Base-by-base conservation (phyloP, 192 early-diverging fungal genomes). In the Chytriomyces confervae region DNA sequence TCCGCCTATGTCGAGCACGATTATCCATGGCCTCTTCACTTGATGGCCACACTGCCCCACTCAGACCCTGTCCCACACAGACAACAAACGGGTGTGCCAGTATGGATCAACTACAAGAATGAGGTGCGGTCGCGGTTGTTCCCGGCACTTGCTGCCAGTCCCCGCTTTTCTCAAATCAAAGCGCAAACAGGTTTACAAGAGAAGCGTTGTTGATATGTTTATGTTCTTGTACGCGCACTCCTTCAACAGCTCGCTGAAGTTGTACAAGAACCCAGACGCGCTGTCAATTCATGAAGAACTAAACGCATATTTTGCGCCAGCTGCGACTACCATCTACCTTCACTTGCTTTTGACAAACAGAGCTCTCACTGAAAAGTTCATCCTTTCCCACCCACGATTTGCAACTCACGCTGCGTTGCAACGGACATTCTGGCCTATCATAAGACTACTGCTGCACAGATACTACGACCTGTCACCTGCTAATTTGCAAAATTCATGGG, bases 221-320 rank as follows among this genome's bases (percentile, higher is more conserved):
- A 84, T 83, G 72, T 87, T 78, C 48, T 73, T 87, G 5, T 87
- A 81, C 66, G 79, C 86, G 8, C 83, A 83, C 46, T 83, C 86
- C n/a, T 82, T 85, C 60, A 80, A 77, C 77, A 75, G 62, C 27
- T 27, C 66, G n/a, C 46, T 87, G 49, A 81, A 82, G 27, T 27
- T 87, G 18, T 87, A 84, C 66, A 48, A 68, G 6, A 66, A 60
- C 8, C 79, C 77, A 46, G 27, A 29, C n/a, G 77, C 86, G 5
- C 78, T 84, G 10, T 63, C 60, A 46, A 70, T 87, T 23, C 86
- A 87, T 66, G 60, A 85, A 61, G 8, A 67, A 23, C 76, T 80
- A 36, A 79, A 78, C 50, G 61, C 44, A 57, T 27, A 20, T 13
- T 69, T 86, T 46, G 72, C 80, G 6, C 83, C 81, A 50, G 83